Base-by-base conservation (phyloP, 495 filamentous ascomycete species). In the Parmelia sp. region DNA sequence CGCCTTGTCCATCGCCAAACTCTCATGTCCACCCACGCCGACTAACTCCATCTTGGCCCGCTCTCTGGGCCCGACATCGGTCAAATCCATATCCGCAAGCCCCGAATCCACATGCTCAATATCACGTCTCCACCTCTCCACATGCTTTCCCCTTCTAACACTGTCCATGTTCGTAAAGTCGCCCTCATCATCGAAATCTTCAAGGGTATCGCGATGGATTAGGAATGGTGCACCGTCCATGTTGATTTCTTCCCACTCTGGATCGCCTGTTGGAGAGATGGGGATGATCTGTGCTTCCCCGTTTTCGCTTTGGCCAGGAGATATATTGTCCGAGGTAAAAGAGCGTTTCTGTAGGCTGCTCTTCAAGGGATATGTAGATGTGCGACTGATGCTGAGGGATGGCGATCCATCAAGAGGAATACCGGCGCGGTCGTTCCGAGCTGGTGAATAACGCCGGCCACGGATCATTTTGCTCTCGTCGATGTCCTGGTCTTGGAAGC, bases 51-150 rank as follows among this genome's bases (percentile, higher is more conserved):
- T 25, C 14, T 10, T 23, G 6, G 29, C 29, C 29, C 51, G 51
- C 27, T 55, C 53, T 23, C 12, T 57, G 14, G 36, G 61, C n/a
- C 37, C 56, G 19, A 11, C 9, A 9, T 44, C n/a, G 25, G 27
- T 51, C 45, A 53, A 33, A 39, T 61, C 59, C 67, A 69, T 71
- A 59, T 68, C 69, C 25, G 60, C 70, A 39, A 71, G 58, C 21
- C 70, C 68, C 10, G 70, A 71, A 56, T 71, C 70, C 12, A 70
- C 70, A 23, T 58, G 58, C 40, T 62, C 64, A 25, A 60, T 53
- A n/a, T 58, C 51, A 15, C 49, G 49, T 44, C 64, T 61, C 64
- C 58, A 62, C 27, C 45, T 31, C n/a, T 62, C 64, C 10, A 66
- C 64, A 29, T 31, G 25, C 5, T 58, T 58, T n/a, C 49, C 31